phyloP scores from a whole-genome alignment of 495 filamentous ascomycete genomes.

The Bathelium albidoporum region DNA sequence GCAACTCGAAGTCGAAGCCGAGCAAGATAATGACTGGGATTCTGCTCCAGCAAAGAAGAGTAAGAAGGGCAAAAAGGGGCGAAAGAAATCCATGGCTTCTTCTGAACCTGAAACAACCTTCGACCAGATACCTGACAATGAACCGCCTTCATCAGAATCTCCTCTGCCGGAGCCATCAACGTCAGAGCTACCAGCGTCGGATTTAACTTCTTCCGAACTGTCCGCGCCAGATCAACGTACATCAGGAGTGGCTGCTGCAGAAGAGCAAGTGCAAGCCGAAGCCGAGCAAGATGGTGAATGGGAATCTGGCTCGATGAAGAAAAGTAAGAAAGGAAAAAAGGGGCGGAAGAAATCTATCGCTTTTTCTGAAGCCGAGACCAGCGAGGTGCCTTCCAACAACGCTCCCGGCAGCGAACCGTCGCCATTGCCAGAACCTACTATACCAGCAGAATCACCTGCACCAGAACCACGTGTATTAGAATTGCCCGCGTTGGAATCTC shows the following conservation, averaged over 20 bases:
- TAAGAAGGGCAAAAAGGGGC: conserved; percentile 23
- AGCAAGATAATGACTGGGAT: conserved; percentile 6
- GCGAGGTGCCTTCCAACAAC: conserved; percentile 10
- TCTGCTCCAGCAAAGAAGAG: conserved; percentile 13
- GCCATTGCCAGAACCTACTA: background rate
- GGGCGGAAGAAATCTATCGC: conserved; percentile 9
- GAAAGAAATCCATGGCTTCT: conserved; percentile 11
- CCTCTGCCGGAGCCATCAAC: too few species aligned
- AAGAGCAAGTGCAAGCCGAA: conserved; percentile 22
- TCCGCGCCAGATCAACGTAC: conserved; percentile 13
- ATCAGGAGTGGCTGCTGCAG: background rate
- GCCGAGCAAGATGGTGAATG: conserved; percentile 10
- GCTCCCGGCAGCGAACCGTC: background rate
- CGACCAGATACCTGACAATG: background rate
- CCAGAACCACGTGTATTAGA: too few species aligned
- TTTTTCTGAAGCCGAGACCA: conserved; percentile 9
- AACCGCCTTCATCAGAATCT: too few species aligned
- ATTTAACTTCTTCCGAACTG: too few species aligned
- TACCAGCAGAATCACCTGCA: background rate
- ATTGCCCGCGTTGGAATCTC: too few species aligned
- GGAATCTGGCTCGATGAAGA: conserved; percentile 19
- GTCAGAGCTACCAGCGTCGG: too few species aligned
- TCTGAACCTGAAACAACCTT: conserved; percentile 19
- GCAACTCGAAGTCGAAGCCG: background rate
- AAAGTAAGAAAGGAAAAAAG: conserved; percentile 39